These are phyloP conservation scores for Dictyostelium citrinum DNA, from an alignment of 78 protist genomes.

Conservation along the genomic window DNA sequence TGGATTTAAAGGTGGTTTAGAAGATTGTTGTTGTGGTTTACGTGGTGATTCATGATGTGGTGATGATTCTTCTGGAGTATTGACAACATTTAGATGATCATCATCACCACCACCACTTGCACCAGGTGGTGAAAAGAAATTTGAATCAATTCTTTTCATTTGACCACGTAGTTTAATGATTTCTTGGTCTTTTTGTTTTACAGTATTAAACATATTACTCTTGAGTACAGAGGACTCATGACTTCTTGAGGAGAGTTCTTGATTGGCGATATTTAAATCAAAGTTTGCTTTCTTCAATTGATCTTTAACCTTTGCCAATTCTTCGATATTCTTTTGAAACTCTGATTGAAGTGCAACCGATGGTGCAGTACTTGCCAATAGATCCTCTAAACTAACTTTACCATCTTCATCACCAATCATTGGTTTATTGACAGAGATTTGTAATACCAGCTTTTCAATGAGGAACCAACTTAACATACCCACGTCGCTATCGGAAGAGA, in stretches of 20 bases:
- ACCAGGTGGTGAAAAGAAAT: conserved; percentile 6
- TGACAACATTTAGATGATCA: background rate
- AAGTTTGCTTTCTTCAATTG: conserved; percentile 38
- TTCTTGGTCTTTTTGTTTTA: conserved; percentile 53
- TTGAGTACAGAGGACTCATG: conserved; percentile 46
- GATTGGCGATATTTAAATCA: conserved; percentile 49
- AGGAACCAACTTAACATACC: conserved; percentile 60
- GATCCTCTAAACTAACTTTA: conserved; percentile 24
- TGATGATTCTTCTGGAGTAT: background rate
- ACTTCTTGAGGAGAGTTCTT: conserved; percentile 4
- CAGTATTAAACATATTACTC: conserved; percentile 63
- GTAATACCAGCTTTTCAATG: conserved; percentile 22
- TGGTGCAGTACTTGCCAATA: conserved; percentile 15
- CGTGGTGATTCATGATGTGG: conserved; percentile 7
- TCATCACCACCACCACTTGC: background rate
- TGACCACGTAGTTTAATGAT: background rate
- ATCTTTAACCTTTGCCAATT: conserved; percentile 25
- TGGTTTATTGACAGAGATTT: conserved; percentile 21
- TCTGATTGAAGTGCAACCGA: conserved; percentile 55
- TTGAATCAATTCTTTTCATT: conserved; percentile 7
- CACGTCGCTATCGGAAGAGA: conserved; percentile 4
- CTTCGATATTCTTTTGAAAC: conserved; percentile 7
- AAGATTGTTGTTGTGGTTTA: background rate
- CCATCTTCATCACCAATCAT: conserved; percentile 58
- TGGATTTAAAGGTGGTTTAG: background rate